Conservation (phyloP, 768 basidiomycete genomes). For the Suillus brevipes region DNA sequence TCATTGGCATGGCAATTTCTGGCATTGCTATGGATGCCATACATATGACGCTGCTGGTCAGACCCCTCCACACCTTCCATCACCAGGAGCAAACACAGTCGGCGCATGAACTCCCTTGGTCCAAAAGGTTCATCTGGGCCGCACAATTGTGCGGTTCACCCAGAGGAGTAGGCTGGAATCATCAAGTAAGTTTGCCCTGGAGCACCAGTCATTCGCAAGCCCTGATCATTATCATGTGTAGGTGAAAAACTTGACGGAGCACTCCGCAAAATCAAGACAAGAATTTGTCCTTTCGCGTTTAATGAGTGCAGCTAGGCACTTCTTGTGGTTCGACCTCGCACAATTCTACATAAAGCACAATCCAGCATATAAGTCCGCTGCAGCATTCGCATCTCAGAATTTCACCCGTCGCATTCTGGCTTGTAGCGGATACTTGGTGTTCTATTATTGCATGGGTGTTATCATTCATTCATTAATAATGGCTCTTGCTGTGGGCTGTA, state of each 20-base stretch:
- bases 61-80: constrained; percentile 25
- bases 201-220: constrained; percentile 14
- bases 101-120: constrained; percentile 14
- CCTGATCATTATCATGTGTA: background rate
- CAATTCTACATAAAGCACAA: constrained; percentile 13
- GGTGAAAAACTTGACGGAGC: constrained; percentile 12
- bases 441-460: constrained; percentile 2
- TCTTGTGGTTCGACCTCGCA: constrained; percentile 17
- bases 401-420: background rate
- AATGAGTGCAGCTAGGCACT: constrained; percentile 10
- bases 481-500: constrained; percentile 14
- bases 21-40: constrained; percentile 28
- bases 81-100: constrained; percentile 18
- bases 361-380: constrained; percentile 13
- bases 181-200: constrained; percentile 24
- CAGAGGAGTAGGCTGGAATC: constrained; percentile 38
- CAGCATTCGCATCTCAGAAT: constrained; percentile 5
- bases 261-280: constrained; percentile 16
- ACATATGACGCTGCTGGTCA: constrained; percentile 31
- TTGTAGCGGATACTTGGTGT: background rate
- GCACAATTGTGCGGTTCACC: constrained; percentile 31
- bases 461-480: constrained; percentile 1
- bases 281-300: constrained; percentile 27
- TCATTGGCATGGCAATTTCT: constrained; percentile 11
- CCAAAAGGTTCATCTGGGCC: constrained; percentile 31